A percentile compares a stretch with the other conserved stretches of the same genome.
Evolutionary conservation across 2,329 filamentous ascomycete genomes (phyloP).

Genomic region (Sporothrix pseudoabietina): DNA sequence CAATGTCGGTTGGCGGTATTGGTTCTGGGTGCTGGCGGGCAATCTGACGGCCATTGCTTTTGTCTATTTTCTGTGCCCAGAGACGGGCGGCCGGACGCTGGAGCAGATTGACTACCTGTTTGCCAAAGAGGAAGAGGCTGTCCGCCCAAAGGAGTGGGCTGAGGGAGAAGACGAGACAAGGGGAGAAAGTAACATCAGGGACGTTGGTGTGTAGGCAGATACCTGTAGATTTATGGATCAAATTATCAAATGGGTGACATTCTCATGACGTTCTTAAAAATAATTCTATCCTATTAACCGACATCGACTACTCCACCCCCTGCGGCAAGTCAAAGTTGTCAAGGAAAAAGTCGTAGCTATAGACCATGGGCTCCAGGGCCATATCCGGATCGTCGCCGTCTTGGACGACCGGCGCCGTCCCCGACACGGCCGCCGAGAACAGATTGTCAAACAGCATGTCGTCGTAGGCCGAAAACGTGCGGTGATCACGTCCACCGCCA

Average conservation of each 20-base stretch:
- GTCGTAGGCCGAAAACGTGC: neutral
- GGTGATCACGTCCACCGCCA: neutral
- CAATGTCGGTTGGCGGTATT: slow-evolving; percentile 18
- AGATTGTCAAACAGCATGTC: slow-evolving; percentile 18
- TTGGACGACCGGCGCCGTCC: neutral
- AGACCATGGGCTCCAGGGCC: slow-evolving; percentile 2
- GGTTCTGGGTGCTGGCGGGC: slow-evolving; percentile 19
- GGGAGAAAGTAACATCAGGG: neutral
- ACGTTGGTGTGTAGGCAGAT: neutral
- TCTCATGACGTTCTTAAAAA: neutral
- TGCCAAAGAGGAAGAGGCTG: neutral
- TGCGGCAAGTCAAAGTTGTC: slow-evolving; percentile 18
- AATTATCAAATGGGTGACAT: neutral
- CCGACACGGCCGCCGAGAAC: neutral
- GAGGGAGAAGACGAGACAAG: neutral
- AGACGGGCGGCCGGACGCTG: slow-evolving; percentile 18
- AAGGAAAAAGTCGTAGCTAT: slow-evolving; percentile 18
- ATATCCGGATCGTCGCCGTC: neutral
- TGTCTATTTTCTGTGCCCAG: slow-evolving; percentile 23
- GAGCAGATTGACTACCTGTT: slow-evolving; percentile 24
- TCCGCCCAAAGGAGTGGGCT: neutral
- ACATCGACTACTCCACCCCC: neutral
- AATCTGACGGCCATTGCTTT: neutral
- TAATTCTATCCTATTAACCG: too few species aligned
- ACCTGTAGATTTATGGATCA: too few species aligned